These are phyloP conservation scores for Collybiopsis luxurians DNA, from an alignment of 768 basidiomycete genomes.

Conservation along the genomic window DNA sequence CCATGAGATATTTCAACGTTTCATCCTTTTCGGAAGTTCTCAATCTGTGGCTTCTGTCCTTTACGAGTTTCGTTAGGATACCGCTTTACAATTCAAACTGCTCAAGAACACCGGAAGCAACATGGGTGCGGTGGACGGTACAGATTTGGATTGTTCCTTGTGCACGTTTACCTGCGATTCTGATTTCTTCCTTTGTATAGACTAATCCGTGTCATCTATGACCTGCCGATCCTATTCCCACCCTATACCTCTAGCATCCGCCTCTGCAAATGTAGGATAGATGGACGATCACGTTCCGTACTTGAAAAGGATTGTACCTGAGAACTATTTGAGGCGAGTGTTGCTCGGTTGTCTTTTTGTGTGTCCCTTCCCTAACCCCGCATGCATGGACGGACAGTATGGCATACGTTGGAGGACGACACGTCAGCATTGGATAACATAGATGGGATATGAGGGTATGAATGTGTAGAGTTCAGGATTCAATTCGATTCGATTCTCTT, in stretches of 20 bases:
- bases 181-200: too few relatives aligned
- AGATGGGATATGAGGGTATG: too few relatives aligned
- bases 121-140: constrained; percentile 64
- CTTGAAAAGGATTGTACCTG: constrained; percentile 72
- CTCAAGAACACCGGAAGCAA: constrained; percentile 70
- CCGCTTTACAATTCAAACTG: constrained; percentile 89
- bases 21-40: not conserved
- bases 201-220: too few relatives aligned
- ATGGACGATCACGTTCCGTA: constrained; percentile 97
- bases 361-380: not conserved
- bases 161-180: not conserved
- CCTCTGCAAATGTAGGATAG: constrained; percentile 44
- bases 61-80: constrained; percentile 38
- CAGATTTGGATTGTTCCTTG: too few relatives aligned
- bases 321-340: constrained; percentile 61
- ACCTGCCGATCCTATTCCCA: too few relatives aligned
- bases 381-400: constrained; percentile 8
- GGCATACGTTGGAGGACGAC: constrained; percentile 64
- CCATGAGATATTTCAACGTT: constrained; percentile 74
- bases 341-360: not conserved
- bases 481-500: too few relatives aligned
- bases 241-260: not conserved
- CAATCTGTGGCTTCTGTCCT: not conserved
- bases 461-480: too few relatives aligned
- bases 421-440: too few relatives aligned